Evolutionary conservation across 805 yeast genomes (phyloP), one percentile per base, ranked within the genome.

Genomic region (Metschnikowia orientalis): DNA sequence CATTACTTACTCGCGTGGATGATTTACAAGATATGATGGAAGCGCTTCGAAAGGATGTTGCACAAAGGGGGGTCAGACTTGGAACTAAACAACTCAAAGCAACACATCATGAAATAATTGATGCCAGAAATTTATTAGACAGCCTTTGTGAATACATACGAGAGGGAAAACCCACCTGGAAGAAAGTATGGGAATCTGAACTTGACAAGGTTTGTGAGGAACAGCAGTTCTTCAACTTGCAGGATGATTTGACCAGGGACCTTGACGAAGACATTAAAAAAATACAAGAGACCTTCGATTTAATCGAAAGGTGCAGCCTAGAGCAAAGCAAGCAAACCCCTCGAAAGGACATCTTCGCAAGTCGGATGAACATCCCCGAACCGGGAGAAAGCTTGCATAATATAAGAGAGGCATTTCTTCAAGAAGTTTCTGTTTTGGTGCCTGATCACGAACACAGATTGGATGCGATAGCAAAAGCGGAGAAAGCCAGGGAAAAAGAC

Each of bases 11-110:
- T 1, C 75, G 71, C 42, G 90, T 90, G 4, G 98, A 92, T 54
- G 96, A 87, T 45, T 63, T 92, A 12, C 96, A 89, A 52, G 99
- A 92, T 57, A 59, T 84, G 7, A 84, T 92, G 54, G 99, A 92
- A 51, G 85, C 85, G 0, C 63, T 90, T 34, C 69, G 96, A 35
- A 79, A 86, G 46, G 97, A 89, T 59, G 95, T 92, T 9, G 95
- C 95, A 0, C 81, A 79, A 40, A 73, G 97, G 42, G 95, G 96
- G 13, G 88, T 88, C 0, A 73, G 87, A 22, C 88, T 95, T 10
- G 63, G 87, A 0, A 77, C 71, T 32, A 77, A 81, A 43, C 95
- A 89, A 48, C 58, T 92, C 16, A 77, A 71, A 13, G 61, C 69
- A 13, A 81, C 90, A 2, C 51, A 69, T 6, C 75, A 75, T 44